Conservation (phyloP, 306 rosid species). For the Erythrophleum fordii region DNA sequence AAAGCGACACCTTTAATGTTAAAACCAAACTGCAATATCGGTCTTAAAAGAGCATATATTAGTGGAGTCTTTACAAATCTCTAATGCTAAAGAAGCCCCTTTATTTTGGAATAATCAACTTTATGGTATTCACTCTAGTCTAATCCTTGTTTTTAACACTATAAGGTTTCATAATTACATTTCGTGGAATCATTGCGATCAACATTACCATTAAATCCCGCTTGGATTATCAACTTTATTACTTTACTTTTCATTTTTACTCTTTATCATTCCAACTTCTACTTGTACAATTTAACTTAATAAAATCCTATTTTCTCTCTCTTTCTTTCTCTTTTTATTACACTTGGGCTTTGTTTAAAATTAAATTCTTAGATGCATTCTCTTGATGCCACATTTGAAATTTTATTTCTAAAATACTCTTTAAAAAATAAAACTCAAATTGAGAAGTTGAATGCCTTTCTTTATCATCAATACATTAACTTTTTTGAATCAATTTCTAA, state of each 20-base stretch:
- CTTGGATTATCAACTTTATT: background rate
- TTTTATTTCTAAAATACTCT: background rate
- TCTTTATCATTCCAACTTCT: background rate
- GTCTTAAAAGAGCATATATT: background rate
- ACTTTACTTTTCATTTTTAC: background rate
- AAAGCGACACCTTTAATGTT: background rate
- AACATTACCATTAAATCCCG: background rate
- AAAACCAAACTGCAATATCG: background rate
- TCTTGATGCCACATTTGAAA: background rate
- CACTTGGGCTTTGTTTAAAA: background rate
- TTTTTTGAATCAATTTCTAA: background rate
- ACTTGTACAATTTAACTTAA: background rate
- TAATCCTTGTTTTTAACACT: background rate
- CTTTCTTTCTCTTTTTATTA: background rate
- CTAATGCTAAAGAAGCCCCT: background rate
- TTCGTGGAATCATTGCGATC: background rate
- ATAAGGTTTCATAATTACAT: conserved; percentile 8
- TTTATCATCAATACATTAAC: no score
- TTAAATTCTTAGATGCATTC: background rate
- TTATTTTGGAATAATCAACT: conserved; percentile 19
- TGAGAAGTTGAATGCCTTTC: no score
- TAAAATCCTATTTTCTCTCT: background rate
- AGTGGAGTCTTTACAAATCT: background rate
- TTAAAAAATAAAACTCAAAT: no score
- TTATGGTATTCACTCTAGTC: background rate